Conservation (phyloP, 495 filamentous ascomycete genomes). For the Polyplosphaeria fusca region DNA sequence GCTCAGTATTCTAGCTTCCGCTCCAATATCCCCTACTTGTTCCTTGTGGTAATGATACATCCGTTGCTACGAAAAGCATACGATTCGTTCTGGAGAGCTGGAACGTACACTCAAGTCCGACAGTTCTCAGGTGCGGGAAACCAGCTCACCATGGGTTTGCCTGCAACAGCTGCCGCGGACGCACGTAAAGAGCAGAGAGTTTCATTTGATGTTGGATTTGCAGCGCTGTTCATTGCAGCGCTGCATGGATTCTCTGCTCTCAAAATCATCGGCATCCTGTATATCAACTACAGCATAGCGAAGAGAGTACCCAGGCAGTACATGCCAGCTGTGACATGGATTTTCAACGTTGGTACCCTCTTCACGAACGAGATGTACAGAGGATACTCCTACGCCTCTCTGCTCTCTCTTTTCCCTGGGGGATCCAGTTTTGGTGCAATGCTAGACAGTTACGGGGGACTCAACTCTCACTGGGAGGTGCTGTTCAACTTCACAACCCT, state of each 20-base stretch:
- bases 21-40: constrained; percentile 78
- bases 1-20: constrained; percentile 84
- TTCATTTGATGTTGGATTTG: constrained; percentile 80
- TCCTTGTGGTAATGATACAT: constrained; percentile 66
- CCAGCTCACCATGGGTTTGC: constrained; percentile 34
- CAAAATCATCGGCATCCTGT: constrained; percentile 78
- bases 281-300: constrained; percentile 75
- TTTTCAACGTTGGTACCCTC: constrained; percentile 81
- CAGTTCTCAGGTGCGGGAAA: constrained; percentile 15
- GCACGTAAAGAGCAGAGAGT: constrained; percentile 70
- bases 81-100: constrained; percentile 45
- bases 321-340: constrained; percentile 77
- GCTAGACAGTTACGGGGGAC: constrained; percentile 73
- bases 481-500: constrained; percentile 96
- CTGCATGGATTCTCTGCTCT: constrained; percentile 81
- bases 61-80: constrained; percentile 73
- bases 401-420: constrained; percentile 54
- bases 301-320: constrained; percentile 63
- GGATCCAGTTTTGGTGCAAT: constrained; percentile 56
- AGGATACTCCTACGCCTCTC: constrained; percentile 68
- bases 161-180: constrained; percentile 54
- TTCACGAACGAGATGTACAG: constrained; percentile 84
- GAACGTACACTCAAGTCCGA: constrained; percentile 33
- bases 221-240: constrained; percentile 68
- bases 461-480: constrained; percentile 87